Conservation (phyloP, 495 filamentous ascomycete genomes). For the Hypoxylon fragiforme region DNA sequence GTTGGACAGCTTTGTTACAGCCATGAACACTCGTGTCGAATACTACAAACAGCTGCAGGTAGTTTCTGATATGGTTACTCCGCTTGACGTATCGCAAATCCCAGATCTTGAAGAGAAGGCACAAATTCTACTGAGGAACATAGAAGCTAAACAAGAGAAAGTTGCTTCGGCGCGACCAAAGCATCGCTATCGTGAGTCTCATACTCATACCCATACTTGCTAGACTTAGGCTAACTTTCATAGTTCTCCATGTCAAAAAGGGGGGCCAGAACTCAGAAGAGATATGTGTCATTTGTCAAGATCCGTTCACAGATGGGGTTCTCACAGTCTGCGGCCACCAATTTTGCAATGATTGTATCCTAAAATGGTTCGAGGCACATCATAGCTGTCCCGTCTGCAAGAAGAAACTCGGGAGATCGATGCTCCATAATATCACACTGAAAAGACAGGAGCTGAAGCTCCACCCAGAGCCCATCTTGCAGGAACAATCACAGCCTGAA, state of each 20-base stretch:
- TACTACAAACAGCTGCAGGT: constrained; percentile 88
- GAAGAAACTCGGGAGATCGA: constrained; percentile 56
- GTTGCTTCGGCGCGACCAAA: constrained; percentile 60
- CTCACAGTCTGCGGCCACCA: constrained; percentile 89
- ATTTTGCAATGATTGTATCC: constrained; percentile 85
- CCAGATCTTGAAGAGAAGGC: constrained; percentile 30
- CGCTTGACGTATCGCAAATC: constrained; percentile 61
- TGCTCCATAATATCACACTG: constrained; percentile 82
- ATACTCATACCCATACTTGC: neutral
- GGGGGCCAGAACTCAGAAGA: constrained; percentile 60
- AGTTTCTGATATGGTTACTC: constrained; percentile 81
- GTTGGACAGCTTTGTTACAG: constrained; percentile 70
- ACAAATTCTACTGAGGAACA: constrained; percentile 42
- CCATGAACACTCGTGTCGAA: constrained; percentile 80
- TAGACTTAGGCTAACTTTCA: constrained; percentile 22
- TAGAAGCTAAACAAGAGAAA: constrained; percentile 54
- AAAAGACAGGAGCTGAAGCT: constrained; percentile 72
- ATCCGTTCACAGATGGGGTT: constrained; percentile 72
- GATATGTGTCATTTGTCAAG: constrained; percentile 80
- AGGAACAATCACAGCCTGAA: neutral
- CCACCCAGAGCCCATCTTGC: constrained; percentile 61
- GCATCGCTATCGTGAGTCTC: constrained; percentile 20
- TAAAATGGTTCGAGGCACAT: constrained; percentile 68
- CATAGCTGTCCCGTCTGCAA: constrained; percentile 80
- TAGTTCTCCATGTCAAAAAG: constrained; percentile 53